A percentile compares a stretch with the other conserved stretches of the same genome.
Conservation (phyloP, 164 flowering plant genomes). For the Vitis rupestris region DNA sequence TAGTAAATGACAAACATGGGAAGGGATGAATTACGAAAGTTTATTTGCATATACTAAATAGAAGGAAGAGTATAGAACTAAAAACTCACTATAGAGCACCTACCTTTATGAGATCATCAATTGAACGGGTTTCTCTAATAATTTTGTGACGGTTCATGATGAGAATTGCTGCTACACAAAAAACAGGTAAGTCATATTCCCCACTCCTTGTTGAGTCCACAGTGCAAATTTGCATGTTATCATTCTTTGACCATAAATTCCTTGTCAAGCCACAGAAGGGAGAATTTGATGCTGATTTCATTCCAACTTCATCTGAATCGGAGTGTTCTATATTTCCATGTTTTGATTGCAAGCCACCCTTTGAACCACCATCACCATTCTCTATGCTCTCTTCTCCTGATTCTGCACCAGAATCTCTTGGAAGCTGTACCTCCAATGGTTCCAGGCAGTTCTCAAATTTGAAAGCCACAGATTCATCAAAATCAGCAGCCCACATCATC, state of each 20-base stretch:
- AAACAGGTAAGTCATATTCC: slow-evolving; percentile 75
- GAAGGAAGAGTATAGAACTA: not conserved
- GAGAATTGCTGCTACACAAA: slow-evolving; percentile 85
- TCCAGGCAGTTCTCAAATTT: slow-evolving; percentile 59
- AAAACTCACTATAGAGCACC: slow-evolving; percentile 13
- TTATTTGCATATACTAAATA: too few relatives aligned
- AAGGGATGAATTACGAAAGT: too few relatives aligned
- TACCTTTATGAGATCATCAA: slow-evolving; percentile 90
- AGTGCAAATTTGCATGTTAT: slow-evolving; percentile 34
- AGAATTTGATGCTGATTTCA: slow-evolving; percentile 39
- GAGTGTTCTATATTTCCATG: slow-evolving; percentile 31
- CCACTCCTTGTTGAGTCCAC: slow-evolving; percentile 46
- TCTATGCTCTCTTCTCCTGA: slow-evolving; percentile 34
- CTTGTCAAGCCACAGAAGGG: slow-evolving; percentile 81
- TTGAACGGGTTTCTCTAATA: slow-evolving; percentile 63
- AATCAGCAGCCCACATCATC: slow-evolving; percentile 99
- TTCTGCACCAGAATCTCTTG: slow-evolving; percentile 38
- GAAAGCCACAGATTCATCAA: slow-evolving; percentile 53
- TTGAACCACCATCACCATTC: slow-evolving; percentile 31
- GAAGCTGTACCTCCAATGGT: slow-evolving; percentile 53
- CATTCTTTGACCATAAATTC: slow-evolving; percentile 65
- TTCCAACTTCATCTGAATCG: slow-evolving; percentile 32
- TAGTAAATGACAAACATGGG: too few relatives aligned
- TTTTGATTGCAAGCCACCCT: slow-evolving; percentile 32
- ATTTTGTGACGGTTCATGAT: slow-evolving; percentile 73